Conservation (phyloP, 1,139 yeast species). For the Saccharomyces hybrid region DNA sequence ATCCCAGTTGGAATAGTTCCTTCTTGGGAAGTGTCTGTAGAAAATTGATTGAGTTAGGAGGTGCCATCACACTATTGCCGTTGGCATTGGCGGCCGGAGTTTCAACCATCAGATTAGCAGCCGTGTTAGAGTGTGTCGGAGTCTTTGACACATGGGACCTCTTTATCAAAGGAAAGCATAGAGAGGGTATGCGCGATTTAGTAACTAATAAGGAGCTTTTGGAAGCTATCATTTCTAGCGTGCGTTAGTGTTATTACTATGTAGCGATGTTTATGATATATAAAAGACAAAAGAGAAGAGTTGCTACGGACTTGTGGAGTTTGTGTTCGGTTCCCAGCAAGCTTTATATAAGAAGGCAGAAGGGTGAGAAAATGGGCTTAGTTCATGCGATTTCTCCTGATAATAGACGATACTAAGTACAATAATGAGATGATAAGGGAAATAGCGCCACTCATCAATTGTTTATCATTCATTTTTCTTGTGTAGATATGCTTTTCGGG, state of each 20-base stretch:
- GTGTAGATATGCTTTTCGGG: conserved; percentile 1
- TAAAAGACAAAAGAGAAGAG: neutral
- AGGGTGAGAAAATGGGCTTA: neutral
- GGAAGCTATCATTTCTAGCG: neutral
- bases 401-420: neutral
- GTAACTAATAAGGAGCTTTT: neutral
- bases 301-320: neutral
- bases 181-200: neutral
- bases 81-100: neutral
- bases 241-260: neutral
- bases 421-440: neutral
- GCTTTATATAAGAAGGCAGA: neutral
- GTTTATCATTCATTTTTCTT: neutral
- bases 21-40: conserved; percentile 32
- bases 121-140: neutral
- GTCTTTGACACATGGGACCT: neutral
- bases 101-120: neutral
- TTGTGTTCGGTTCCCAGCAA: neutral
- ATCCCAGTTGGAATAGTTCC: conserved; percentile 48
- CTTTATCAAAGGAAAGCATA: neutral
- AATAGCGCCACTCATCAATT: neutral
- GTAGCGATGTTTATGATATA: neutral
- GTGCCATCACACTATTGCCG: conserved; percentile 1
- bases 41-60: conserved; percentile 27
- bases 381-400: neutral